Base-by-base conservation (phyloP, 257 asterid genomes). In the Fraxinus excelsior region DNA sequence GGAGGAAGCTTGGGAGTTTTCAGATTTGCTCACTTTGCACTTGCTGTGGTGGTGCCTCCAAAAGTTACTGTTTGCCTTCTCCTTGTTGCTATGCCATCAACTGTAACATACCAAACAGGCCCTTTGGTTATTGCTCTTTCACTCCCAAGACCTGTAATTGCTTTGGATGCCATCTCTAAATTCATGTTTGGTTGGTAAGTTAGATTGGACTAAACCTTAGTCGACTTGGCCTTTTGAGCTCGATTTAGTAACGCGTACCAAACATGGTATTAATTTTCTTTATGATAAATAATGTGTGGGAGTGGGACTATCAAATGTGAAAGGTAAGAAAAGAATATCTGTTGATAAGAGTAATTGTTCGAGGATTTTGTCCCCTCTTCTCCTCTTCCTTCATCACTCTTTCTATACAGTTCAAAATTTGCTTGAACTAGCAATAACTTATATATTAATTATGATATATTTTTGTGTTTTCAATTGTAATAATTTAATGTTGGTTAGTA, bases 81-180 rank as follows among this genome's bases (percentile, higher is more conserved):
- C 96, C 97, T 19, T 92, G 97, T 83, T 92, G 97, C 87, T 91
- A 91, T 82, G 92, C 96, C 40, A 91, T 92, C 82, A 92, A 88
- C 74, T 92, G 97, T 91, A 91, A 92, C 84, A 92, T 92, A 35
- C 97, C 97, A 73, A 88, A 92, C 86, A 87, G 94, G 86, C 97
- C 97, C 82, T 92, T 92, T 80, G 97, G 97, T 0, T 89, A 76
- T 82, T 92, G 97, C 53, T 89, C 97, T 44, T 92, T 92, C 88
- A 88, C 92, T 78, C 97, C 97, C 84, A 88, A 84, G 85, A 86
- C 96, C 49, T 92, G 97, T 73, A 90, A 87, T 84, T 92, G 97
- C 87, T 84, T 91, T 79, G 88, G 90, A 62, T 94, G 98, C 86
- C 96, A 92, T 83, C 67, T 80, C 84, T 87, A 73, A 65, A 31